Base-by-base conservation (phyloP, 148 eudicot species). In the Rhododendron ovatum region DNA sequence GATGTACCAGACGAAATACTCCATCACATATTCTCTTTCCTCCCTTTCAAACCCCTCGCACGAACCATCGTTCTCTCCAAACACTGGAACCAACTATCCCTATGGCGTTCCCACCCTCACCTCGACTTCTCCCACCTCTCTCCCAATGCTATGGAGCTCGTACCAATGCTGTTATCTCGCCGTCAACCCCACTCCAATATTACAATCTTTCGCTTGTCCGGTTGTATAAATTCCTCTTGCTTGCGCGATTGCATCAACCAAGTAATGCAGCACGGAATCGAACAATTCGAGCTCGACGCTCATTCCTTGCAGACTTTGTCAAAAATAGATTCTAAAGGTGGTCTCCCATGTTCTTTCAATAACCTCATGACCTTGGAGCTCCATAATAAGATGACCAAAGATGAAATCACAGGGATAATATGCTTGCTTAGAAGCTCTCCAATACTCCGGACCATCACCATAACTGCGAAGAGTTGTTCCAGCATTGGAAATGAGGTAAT, bases 401-500 rank as follows among this genome's bases (percentile, higher is more conserved):
- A 57, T 57, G 63, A 57, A 57, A 57, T 75, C 41, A 43, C 39
- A 75, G 79, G 79, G 48, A 37, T 37, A 75, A 22, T 18, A 35
- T 75, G 45, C 48, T 17, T 75, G 33, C 79, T 75, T 35, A 75
- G 48, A 75, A 75, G 79, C 79, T 75, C 79, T 75, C 79, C 79
- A 35, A 5, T 37, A 75, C 79, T 75, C n/a, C 7, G 37, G 3
- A 35, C 45, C 9, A 1, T 75, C 10, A 75, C 24, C n/a, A 75
- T 75, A 15, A 39, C 7, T 5, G 20, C 33, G 39, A 41, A 35
- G 4, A 37, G 22, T 39, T 35, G 24, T 75, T 37, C 7, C 47
- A 22, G 18, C 43, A 75, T 24, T 11, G 48, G n/a, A 37, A 35
- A 17, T 15, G n/a, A 75, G 39, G 79, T 75, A 39, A 75, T 57